Percentiles rank a stretch among this genome's conserved stretches.
Evolutionary conservation across 1,139 yeast genomes (phyloP).

Genomic region (Pichia norvegensis): DNA sequence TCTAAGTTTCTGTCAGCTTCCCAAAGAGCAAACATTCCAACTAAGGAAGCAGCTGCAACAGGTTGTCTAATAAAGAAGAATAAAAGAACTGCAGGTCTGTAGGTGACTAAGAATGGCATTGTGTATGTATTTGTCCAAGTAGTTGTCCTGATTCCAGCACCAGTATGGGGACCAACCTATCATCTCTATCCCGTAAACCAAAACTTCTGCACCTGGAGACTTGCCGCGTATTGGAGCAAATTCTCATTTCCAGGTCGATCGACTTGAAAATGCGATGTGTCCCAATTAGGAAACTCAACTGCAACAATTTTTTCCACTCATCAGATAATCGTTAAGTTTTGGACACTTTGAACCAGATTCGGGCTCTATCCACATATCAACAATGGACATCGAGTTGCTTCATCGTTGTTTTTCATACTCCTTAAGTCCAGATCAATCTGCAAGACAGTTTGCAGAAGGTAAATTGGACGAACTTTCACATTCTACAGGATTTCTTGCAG

Average conservation of each 20-base stretch:
- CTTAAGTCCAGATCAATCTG: conserved; percentile 55
- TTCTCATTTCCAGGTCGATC: no score
- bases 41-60: conserved; percentile 28
- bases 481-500: conserved; percentile 70
- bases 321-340: no score
- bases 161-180: background rate
- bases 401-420: conserved; percentile 81
- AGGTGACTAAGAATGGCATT: conserved; percentile 25
- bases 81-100: conserved; percentile 29
- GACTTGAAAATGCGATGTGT: background rate
- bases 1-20: conserved; percentile 28
- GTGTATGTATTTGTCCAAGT: conserved; percentile 1
- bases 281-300: background rate
- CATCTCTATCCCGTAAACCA: background rate
- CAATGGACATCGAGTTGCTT: conserved; percentile 60
- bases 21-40: conserved; percentile 27
- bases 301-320: background rate
- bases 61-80: conserved; percentile 31
- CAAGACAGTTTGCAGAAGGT: conserved; percentile 63
- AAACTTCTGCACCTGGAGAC: no score
- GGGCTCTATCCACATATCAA: background rate
- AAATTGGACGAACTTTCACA: conserved; percentile 51
- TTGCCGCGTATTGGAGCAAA: no score
- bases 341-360: no score
- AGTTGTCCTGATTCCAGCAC: background rate